phyloP scores from a whole-genome alignment of 495 filamentous ascomycete species.

The Aspergillus ostianus region DNA sequence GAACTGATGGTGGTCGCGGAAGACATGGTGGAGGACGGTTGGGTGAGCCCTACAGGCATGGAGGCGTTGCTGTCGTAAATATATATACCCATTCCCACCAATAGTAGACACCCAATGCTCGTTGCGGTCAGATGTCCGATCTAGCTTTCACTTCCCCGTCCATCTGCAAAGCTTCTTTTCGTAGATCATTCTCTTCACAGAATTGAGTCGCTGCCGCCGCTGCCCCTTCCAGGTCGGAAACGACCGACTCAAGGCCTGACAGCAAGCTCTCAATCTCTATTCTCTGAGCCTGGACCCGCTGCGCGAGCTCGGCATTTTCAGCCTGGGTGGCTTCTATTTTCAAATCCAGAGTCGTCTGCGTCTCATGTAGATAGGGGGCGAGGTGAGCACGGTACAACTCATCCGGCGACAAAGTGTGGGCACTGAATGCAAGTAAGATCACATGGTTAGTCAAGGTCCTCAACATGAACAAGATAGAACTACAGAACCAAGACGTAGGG shows the following conservation, averaged over 20 bases:
- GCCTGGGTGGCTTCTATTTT: slow-evolving; percentile 59
- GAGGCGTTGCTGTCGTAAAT: slow-evolving; percentile 36
- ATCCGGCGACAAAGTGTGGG: slow-evolving; percentile 71
- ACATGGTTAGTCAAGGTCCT: not conserved
- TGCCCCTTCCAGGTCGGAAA: slow-evolving; percentile 68
- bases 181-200: slow-evolving; percentile 37
- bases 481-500: slow-evolving; percentile 3
- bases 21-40: slow-evolving; percentile 52
- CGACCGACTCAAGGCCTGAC: slow-evolving; percentile 59
- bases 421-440: slow-evolving; percentile 40
- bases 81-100: slow-evolving; percentile 5
- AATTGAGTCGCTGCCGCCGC: slow-evolving; percentile 48
- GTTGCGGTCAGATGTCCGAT: slow-evolving; percentile 18
- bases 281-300: slow-evolving; percentile 63
- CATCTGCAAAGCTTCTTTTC: slow-evolving; percentile 44
- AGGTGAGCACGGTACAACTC: slow-evolving; percentile 69
- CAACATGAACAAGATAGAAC: not conserved
- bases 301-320: slow-evolving; percentile 63
- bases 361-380: slow-evolving; percentile 60
- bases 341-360: slow-evolving; percentile 59
- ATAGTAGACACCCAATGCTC: not conserved
- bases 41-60: slow-evolving; percentile 38
- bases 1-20: slow-evolving; percentile 38
- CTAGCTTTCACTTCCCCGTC: slow-evolving; percentile 40
- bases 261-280: slow-evolving; percentile 71